phyloP scores from a whole-genome alignment of 139 green algal species.

The Nannochloris sp. region DNA sequence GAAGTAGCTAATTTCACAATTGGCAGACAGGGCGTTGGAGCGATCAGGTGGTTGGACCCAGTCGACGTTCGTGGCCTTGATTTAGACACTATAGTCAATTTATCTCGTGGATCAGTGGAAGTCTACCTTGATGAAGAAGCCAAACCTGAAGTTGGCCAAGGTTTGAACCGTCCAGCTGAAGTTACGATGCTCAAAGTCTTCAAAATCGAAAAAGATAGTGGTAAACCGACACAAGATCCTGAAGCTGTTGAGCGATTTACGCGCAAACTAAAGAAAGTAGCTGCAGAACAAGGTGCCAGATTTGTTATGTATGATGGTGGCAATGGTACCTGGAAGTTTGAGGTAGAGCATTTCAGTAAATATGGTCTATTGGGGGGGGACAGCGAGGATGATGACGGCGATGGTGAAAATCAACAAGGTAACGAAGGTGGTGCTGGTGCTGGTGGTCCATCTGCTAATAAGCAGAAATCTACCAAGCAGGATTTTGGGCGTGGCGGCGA shows the following conservation, averaged over 20 bases:
- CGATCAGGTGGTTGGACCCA: conserved; percentile 69
- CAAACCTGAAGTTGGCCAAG: conserved; percentile 72
- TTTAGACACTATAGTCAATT: conserved; percentile 60
- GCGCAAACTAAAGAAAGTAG: conserved; percentile 43
- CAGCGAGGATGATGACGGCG: conserved; percentile 8
- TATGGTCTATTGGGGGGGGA: conserved; percentile 67
- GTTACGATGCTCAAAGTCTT: conserved; percentile 62
- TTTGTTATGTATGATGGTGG: conserved; percentile 72
- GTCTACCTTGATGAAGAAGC: conserved; percentile 58
- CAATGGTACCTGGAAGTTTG: conserved; percentile 74
- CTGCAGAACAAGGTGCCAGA: conserved; percentile 54
- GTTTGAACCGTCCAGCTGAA: conserved; percentile 72
- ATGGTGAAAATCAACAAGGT: neutral
- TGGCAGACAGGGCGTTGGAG: conserved; percentile 46
- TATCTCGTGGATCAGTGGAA: conserved; percentile 38
- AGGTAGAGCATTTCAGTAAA: conserved; percentile 88
- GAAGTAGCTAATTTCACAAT: conserved; percentile 65
- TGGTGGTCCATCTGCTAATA: neutral
- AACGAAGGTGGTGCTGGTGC: neutral
- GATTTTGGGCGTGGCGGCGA: neutral
- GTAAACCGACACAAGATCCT: conserved; percentile 34
- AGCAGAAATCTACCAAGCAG: too few relatives aligned
- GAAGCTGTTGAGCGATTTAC: conserved; percentile 34
- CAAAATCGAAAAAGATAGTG: conserved; percentile 52
- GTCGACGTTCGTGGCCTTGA: conserved; percentile 68